Evolutionary conservation across 176 grass and related monocot genomes (phyloP).

Genomic region (Phoenix dactylifera): DNA sequence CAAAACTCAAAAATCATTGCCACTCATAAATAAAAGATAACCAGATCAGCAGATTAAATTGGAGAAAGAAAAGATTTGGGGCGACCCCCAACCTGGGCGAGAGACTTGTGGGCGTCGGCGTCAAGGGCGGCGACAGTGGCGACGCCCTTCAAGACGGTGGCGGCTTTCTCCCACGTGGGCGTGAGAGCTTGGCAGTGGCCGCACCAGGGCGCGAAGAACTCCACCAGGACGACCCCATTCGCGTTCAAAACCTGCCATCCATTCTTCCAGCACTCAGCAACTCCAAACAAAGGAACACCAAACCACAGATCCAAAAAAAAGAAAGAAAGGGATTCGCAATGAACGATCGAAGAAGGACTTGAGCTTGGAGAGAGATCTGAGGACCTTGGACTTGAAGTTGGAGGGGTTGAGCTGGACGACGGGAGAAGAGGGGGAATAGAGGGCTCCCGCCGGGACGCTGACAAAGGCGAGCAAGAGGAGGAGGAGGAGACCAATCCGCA

Average conservation of each 20-base stretch:
- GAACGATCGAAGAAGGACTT: background rate
- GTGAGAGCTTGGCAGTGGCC: conserved; percentile 94
- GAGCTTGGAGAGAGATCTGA: conserved; percentile 19
- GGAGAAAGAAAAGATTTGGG: no score
- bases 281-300: no score
- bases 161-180: conserved; percentile 82
- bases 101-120: conserved; percentile 69
- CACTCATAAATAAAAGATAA: no score
- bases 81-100: conserved; percentile 44
- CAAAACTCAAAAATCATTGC: no score
- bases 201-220: conserved; percentile 98
- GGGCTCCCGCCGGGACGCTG: conserved; percentile 37
- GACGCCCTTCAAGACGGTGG: conserved; percentile 84
- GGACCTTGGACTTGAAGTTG: conserved; percentile 98
- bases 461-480: conserved; percentile 22
- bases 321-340: no score
- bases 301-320: no score
- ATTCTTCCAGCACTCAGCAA: no score
- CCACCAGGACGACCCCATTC: conserved; percentile 88
- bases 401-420: conserved; percentile 82
- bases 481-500: conserved; percentile 45
- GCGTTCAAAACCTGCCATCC: conserved; percentile 64
- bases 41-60: no score
- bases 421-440: conserved; percentile 80
- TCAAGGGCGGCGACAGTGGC: conserved; percentile 79